Evolutionary conservation across 2,329 filamentous ascomycete genomes (phyloP).

Genomic region (Nemania sp.): DNA sequence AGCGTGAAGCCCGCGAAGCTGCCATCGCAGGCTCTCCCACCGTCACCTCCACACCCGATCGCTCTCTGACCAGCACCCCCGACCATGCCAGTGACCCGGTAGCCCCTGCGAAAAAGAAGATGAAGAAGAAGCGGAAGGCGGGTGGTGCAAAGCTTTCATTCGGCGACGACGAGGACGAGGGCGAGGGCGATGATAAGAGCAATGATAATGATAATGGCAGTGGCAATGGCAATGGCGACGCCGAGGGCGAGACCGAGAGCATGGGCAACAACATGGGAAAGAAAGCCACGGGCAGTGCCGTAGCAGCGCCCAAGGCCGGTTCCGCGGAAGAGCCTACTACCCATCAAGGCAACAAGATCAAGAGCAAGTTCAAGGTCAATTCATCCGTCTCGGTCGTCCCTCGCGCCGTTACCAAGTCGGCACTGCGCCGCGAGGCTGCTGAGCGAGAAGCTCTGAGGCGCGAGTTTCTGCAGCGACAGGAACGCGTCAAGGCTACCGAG

Average conservation of each 20-base stretch:
- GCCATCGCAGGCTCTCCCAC: slow-evolving; percentile 55
- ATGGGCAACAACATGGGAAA: neutral
- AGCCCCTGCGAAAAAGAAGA: slow-evolving; percentile 59
- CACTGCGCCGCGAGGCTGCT: slow-evolving; percentile 80
- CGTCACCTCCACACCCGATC: slow-evolving; percentile 62
- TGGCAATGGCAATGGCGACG: slow-evolving; percentile 73
- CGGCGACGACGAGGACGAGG: slow-evolving; percentile 72
- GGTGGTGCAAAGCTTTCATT: slow-evolving; percentile 70
- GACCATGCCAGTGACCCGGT: slow-evolving; percentile 56
- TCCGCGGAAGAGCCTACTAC: neutral
- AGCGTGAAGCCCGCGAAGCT: slow-evolving; percentile 79
- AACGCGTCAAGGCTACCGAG: slow-evolving; percentile 88
- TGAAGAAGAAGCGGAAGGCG: slow-evolving; percentile 58
- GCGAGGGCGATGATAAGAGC: slow-evolving; percentile 60
- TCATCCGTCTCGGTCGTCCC: slow-evolving; percentile 72
- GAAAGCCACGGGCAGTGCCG: no score
- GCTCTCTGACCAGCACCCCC: slow-evolving; percentile 62
- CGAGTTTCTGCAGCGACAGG: slow-evolving; percentile 85
- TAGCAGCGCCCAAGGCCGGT: neutral
- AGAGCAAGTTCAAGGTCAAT: slow-evolving; percentile 71
- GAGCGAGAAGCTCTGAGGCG: slow-evolving; percentile 79
- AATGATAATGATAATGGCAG: no score
- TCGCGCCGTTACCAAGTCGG: slow-evolving; percentile 75
- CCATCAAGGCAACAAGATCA: slow-evolving; percentile 27
- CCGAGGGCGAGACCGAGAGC: slow-evolving; percentile 60